phyloP scores from a whole-genome alignment of 257 asterid genomes.

The Ocimum tenuiflorum region DNA sequence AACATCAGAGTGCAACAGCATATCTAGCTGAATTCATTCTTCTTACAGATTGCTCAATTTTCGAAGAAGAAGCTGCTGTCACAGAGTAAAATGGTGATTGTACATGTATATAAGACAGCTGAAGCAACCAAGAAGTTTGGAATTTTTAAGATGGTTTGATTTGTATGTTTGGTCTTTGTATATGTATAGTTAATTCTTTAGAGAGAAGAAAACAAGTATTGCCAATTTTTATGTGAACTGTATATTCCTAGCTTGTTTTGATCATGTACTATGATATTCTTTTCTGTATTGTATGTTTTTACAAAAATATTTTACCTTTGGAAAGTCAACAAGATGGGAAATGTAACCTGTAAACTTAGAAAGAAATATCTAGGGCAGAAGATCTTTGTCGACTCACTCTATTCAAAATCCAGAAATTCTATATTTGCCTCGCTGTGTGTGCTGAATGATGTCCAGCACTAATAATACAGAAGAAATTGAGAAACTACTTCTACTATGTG shows the following conservation, averaged over 20 bases:
- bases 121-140: too few relatives aligned
- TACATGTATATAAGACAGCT: too few relatives aligned
- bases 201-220: slow-evolving; percentile 2
- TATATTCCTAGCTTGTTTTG: slow-evolving; percentile 17
- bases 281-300: not conserved
- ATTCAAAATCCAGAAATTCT: too few relatives aligned
- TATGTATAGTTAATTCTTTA: not conserved
- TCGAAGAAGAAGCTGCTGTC: not conserved
- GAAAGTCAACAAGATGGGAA: not conserved
- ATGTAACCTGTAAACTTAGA: not conserved
- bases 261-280: not conserved
- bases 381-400: not conserved
- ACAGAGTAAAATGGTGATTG: not conserved
- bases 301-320: not conserved
- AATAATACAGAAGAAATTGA: not conserved
- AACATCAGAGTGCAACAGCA: not conserved
- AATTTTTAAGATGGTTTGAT: slow-evolving; percentile 21
- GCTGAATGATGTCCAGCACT: slow-evolving; percentile 8
- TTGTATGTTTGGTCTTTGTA: not conserved
- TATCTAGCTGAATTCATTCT: too few relatives aligned
- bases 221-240: slow-evolving; percentile 15
- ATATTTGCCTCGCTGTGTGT: too few relatives aligned
- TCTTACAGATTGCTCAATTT: not conserved
- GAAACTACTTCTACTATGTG: slow-evolving; percentile 17
- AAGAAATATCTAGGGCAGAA: not conserved